Conservation (phyloP, 306 rosid genomes). For the Betula pendula region DNA sequence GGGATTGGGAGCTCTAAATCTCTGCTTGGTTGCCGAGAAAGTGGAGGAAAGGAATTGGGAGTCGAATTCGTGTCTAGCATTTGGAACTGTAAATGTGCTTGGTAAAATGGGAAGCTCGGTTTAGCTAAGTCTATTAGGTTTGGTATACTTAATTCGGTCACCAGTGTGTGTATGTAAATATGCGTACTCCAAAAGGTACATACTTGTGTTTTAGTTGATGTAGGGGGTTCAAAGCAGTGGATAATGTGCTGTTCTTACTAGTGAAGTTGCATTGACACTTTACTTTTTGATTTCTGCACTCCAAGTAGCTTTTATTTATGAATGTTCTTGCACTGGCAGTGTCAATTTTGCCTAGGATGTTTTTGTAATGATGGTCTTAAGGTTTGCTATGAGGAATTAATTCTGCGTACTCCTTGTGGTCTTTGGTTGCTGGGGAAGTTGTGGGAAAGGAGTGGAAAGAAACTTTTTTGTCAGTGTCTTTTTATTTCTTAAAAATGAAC, state of each 20-base stretch:
- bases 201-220: neutral
- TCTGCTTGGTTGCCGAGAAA: constrained; percentile 1
- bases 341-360: too few species aligned
- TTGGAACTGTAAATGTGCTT: neutral
- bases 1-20: constrained; percentile 9
- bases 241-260: neutral
- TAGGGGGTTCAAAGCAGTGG: neutral
- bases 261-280: neutral
- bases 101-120: neutral
- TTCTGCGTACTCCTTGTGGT: too few species aligned
- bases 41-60: neutral
- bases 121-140: neutral
- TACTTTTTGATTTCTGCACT: neutral
- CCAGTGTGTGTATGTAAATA: neutral
- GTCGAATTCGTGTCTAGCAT: neutral
- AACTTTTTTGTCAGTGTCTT: too few species aligned
- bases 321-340: too few species aligned
- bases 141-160: neutral
- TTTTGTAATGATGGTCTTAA: too few species aligned
- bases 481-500: too few species aligned
- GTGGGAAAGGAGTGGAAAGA: too few species aligned
- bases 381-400: too few species aligned
- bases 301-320: neutral
- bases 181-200: neutral
- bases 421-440: too few species aligned